A percentile compares a stretch with the other conserved stretches of the same genome.
phyloP scores from a whole-genome alignment of 1,139 yeast species.

The Candida frijolesensis region DNA sequence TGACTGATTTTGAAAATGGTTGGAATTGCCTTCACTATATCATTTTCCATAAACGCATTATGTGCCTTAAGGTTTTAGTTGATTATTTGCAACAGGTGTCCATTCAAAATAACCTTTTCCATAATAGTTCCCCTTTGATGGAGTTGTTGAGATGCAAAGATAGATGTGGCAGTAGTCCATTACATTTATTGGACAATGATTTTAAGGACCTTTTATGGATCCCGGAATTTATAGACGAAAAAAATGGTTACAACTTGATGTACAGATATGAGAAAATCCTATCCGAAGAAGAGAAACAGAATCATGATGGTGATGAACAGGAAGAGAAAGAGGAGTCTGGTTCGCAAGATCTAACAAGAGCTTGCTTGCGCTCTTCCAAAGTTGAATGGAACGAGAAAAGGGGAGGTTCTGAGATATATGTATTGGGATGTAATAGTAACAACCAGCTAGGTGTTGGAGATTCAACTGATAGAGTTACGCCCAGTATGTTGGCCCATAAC shows the following conservation, averaged over 20 bases:
- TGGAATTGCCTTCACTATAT: conserved; percentile 83
- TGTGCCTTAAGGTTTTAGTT: conserved; percentile 55
- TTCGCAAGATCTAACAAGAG: neutral
- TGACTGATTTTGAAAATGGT: conserved; percentile 73
- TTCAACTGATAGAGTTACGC: conserved; percentile 53
- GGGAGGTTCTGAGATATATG: conserved; percentile 63
- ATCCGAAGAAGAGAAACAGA: conserved; percentile 8
- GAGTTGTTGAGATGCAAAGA: conserved; percentile 62
- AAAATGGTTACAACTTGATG: conserved; percentile 24
- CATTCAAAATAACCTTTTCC: conserved; percentile 20
- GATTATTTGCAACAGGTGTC: conserved; percentile 29
- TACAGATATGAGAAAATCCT: conserved; percentile 22
- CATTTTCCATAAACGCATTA: conserved; percentile 58
- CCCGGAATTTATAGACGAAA: conserved; percentile 46
- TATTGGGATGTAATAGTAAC: conserved; percentile 68
- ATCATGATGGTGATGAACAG: conserved; percentile 5
- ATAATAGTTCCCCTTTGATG: conserved; percentile 24
- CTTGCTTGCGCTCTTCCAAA: conserved; percentile 17
- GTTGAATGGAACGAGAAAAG: conserved; percentile 39
- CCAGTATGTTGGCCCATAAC: conserved; percentile 30
- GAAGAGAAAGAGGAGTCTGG: neutral
- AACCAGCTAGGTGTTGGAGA: conserved; percentile 72
- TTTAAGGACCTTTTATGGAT: conserved; percentile 42
- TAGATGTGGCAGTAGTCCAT: conserved; percentile 64
- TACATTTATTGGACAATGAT: conserved; percentile 56